Base-by-base conservation (phyloP, 176 grass and related monocot species). In the Cymbopogon citratus region DNA sequence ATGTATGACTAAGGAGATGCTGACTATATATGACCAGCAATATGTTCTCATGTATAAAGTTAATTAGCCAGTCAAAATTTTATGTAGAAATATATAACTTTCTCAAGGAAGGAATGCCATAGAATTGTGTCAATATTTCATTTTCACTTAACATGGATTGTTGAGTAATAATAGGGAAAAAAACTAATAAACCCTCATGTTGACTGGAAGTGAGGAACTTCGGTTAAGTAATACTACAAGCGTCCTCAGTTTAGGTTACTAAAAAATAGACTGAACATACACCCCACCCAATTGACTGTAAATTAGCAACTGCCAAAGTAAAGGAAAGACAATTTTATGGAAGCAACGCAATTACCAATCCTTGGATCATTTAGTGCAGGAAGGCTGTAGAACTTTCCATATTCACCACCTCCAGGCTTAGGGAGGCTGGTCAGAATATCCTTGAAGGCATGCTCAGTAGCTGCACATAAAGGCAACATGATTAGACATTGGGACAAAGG, bases 331-430 rank as follows among this genome's bases (percentile, higher is more conserved):
- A 31, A 56, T 26, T 43, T 19, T 34, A 63, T 67, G 75, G 1
- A 81, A 77, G 51, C 25, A 85, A 2, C 71, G 10, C 21, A 67
- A 77, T 80, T 94, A 97, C 94, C 94, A 23, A 94, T 88, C 69
- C 91, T 94, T 81, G 89, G 89, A 91, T 97, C 94, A 73, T 92
- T 90, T 72, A 97, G 77, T 38, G 83, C 87, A 84, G 91, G 87
- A 48, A 97, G 85, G 29, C 91, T 92, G 85, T 88, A 97, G 85
- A 87, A 97, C 70, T 97, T 97, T 33, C 94, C 94, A 82, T 84
- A 92, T 90, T 97, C 94, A 65, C 94, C 91, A 52, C 89, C 94
- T 44, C 80, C 91, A 36, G 85, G 89, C 89, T 94, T 97, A 48
- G 91, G 87, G 73, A 97, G 94, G 83, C 56, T 86, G 24, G 91